Percentiles rank a stretch among this genome's conserved stretches.
These are phyloP conservation scores for Aspergillus pseudonomiae DNA, from an alignment of 2,329 filamentous ascomycete species.

Conservation along the genomic window DNA sequence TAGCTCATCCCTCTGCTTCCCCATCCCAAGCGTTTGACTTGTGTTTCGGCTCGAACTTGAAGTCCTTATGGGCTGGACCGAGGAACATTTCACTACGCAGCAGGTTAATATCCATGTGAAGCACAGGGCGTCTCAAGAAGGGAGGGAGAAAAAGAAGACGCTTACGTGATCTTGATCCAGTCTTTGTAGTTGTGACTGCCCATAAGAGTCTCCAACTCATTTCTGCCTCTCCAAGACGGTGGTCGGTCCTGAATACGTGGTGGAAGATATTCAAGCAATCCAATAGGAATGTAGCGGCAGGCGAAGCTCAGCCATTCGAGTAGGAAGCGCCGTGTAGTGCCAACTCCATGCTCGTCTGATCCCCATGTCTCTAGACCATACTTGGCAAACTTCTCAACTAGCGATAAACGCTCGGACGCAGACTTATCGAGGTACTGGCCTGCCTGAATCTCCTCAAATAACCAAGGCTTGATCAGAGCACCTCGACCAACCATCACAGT, in stretches of 20 bases:
- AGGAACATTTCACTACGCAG: slow-evolving; percentile 88
- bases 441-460: slow-evolving; percentile 93
- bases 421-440: slow-evolving; percentile 96
- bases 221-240: slow-evolving; percentile 77
- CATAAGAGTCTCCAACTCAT: slow-evolving; percentile 92
- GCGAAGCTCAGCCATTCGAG: slow-evolving; percentile 96
- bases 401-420: slow-evolving; percentile 78
- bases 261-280: slow-evolving; percentile 83
- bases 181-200: slow-evolving; percentile 90
- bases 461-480: slow-evolving; percentile 95
- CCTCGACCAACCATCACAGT: slow-evolving; percentile 97
- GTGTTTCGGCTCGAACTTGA: slow-evolving; percentile 96
- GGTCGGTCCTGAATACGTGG: slow-evolving; percentile 88
- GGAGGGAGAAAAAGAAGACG: slow-evolving; percentile 23
- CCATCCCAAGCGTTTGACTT: slow-evolving; percentile 85
- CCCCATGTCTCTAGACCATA: slow-evolving; percentile 96
- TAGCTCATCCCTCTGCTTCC: slow-evolving; percentile 58
- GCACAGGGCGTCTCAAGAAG: slow-evolving; percentile 16
- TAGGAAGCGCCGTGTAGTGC: slow-evolving; percentile 86
- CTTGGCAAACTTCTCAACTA: slow-evolving; percentile 85
- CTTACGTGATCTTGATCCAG: slow-evolving; percentile 97
- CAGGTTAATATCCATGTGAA: slow-evolving; percentile 14
- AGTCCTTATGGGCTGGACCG: slow-evolving; percentile 83
- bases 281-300: slow-evolving; percentile 87
- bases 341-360: slow-evolving; percentile 89